These are phyloP conservation scores for Tolypocladium paradoxum DNA, from an alignment of 2,329 filamentous ascomycete species.

Conservation along the genomic window DNA sequence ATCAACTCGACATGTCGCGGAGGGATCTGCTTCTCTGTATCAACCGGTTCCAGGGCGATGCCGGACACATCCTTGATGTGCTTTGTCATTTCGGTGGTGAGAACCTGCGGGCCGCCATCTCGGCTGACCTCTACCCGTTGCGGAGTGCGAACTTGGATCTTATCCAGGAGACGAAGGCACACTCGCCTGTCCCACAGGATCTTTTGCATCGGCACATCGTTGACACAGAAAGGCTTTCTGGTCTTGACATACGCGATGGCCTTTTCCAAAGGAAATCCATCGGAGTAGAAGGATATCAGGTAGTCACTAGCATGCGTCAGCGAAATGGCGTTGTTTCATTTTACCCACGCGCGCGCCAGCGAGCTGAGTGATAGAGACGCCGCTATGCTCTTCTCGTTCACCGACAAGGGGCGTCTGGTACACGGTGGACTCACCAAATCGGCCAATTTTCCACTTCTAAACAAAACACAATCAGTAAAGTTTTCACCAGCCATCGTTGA, in stretches of 20 bases:
- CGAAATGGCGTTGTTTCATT: conserved; percentile 6
- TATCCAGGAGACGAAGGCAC: conserved; percentile 78
- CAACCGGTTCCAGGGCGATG: conserved; percentile 59
- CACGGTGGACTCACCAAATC: conserved; percentile 49
- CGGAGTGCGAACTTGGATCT: conserved; percentile 81
- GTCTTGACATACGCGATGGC: conserved; percentile 91
- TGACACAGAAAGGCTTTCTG: conserved; percentile 92
- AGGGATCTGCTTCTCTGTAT: conserved; percentile 49
- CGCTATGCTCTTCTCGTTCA: conserved; percentile 23
- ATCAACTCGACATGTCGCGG: conserved; percentile 71
- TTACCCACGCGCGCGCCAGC: neutral
- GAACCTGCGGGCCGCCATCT: conserved; percentile 74
- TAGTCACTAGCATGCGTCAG: conserved; percentile 53
- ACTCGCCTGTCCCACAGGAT: conserved; percentile 91
- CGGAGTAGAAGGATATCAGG: conserved; percentile 95
- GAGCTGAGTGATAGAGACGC: conserved; percentile 6
- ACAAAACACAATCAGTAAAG: neutral
- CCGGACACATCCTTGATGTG: conserved; percentile 74
- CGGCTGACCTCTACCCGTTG: conserved; percentile 82
- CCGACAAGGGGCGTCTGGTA: conserved; percentile 11
- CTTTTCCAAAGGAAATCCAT: conserved; percentile 93
- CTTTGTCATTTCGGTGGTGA: conserved; percentile 69
- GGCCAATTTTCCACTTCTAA: conserved; percentile 88
- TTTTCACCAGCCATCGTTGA: too few species aligned
- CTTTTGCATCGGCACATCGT: conserved; percentile 95